phyloP scores from a whole-genome alignment of 805 yeast species.

The Cyberlindnera americana region DNA sequence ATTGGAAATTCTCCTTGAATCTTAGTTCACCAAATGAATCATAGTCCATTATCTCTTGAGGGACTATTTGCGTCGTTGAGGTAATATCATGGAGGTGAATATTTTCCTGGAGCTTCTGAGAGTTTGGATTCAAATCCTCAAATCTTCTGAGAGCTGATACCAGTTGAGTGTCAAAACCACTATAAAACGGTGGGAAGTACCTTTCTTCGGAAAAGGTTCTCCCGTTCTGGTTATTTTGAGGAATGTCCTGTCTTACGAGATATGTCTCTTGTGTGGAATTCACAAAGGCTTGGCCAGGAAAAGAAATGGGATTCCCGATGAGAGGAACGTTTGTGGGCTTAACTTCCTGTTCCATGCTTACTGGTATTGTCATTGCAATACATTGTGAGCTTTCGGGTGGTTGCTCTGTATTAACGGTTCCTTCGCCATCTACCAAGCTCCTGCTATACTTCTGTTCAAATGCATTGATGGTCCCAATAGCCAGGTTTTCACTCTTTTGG shows the following conservation, averaged over 20 bases:
- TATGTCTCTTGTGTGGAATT: no score
- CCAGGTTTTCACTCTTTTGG: slow-evolving; percentile 28
- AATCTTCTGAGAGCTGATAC: background rate
- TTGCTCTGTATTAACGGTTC: no score
- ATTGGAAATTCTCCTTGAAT: slow-evolving; percentile 9
- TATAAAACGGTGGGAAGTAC: no score
- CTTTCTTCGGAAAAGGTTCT: no score
- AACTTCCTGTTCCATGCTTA: no score
- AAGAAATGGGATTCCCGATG: no score
- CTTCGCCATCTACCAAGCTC: no score
- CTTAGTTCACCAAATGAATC: slow-evolving; percentile 6
- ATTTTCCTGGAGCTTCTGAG: background rate
- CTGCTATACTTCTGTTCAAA: slow-evolving; percentile 16
- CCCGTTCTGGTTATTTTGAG: no score
- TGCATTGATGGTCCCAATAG: slow-evolving; percentile 14
- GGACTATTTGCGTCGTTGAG: background rate
- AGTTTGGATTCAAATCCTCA: background rate
- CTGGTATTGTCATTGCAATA: no score
- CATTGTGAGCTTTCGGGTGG: no score
- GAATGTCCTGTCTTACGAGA: background rate
- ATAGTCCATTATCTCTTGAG: background rate
- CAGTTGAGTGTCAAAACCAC: background rate
- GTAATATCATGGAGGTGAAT: background rate
- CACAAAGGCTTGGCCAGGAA: no score
- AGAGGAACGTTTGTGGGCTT: no score